Conservation (phyloP, 805 yeast species). For the Suhomyces sp. region DNA sequence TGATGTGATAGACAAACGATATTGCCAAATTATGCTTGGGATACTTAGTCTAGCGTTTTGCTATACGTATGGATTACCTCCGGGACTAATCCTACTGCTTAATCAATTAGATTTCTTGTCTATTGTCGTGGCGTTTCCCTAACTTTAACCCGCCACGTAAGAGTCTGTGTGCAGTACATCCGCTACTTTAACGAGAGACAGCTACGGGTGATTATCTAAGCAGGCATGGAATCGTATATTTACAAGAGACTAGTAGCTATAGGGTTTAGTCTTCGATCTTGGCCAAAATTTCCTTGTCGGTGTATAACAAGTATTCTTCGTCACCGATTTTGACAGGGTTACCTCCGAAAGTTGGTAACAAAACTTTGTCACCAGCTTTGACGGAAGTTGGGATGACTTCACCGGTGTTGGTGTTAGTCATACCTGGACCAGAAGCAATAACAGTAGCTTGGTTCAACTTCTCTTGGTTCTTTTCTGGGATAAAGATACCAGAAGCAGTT, state of each 20-base stretch:
- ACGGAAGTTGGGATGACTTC: conserved; percentile 70
- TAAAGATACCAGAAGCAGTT: conserved; percentile 89
- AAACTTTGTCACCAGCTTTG: conserved; percentile 85
- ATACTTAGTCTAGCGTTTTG: background rate
- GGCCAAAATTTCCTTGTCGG: conserved; percentile 94
- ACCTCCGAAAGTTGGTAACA: conserved; percentile 95
- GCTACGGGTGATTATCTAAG: background rate
- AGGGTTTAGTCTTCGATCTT: conserved; percentile 52
- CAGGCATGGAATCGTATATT: background rate
- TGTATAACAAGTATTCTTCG: conserved; percentile 77
- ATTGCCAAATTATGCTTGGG: background rate
- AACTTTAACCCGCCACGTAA: background rate
- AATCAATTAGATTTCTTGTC: background rate
- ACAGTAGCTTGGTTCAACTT: conserved; percentile 91
- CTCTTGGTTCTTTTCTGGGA: conserved; percentile 95
- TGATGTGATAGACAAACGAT: background rate
- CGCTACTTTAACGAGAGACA: background rate
- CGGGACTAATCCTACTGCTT: background rate
- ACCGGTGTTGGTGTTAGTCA: conserved; percentile 67
- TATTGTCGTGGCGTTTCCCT: background rate
- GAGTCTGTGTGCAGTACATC: background rate
- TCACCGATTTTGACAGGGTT: conserved; percentile 82
- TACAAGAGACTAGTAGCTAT: background rate
- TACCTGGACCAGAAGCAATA: conserved; percentile 94
- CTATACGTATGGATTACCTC: background rate